A percentile compares a stretch with the other conserved stretches of the same genome.
phyloP scores from a whole-genome alignment of 139 green algal genomes.

The Diplosphaera chodatii region DNA sequence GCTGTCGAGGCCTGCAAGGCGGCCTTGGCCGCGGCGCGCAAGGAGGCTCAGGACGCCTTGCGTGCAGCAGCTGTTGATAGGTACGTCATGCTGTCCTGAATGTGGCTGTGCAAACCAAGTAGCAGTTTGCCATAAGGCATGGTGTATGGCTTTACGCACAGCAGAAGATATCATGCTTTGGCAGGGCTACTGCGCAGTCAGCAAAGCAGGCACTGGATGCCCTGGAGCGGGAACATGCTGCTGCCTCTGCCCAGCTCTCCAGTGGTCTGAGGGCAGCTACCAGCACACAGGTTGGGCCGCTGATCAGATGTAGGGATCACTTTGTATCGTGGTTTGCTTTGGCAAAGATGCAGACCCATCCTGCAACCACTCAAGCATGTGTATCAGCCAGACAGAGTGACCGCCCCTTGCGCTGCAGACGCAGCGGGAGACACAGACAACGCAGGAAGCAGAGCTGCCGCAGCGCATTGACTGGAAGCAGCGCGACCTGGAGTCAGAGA shows the following conservation, averaged over 20 bases:
- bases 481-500: neutral
- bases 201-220: conserved; percentile 6
- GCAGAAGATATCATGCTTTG: neutral
- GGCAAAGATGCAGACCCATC: too few species aligned
- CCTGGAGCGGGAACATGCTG: conserved; percentile 7
- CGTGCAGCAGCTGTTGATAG: neutral
- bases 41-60: neutral
- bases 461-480: neutral
- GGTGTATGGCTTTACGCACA: too few species aligned
- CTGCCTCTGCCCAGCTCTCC: neutral
- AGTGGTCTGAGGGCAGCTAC: neutral
- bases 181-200: neutral
- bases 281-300: neutral
- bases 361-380: too few species aligned
- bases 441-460: neutral
- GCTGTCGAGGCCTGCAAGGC: conserved; percentile 12
- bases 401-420: neutral
- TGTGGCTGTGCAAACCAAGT: neutral
- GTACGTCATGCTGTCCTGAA: neutral
- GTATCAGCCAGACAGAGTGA: too few species aligned
- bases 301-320: too few species aligned
- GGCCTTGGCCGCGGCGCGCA: neutral
- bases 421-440: too few species aligned
- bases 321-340: too few species aligned
- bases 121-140: neutral